Evolutionary conservation across 2,329 filamentous ascomycete genomes (phyloP), one percentile per base, ranked within the genome.

Genomic region (Didymella exigua): DNA sequence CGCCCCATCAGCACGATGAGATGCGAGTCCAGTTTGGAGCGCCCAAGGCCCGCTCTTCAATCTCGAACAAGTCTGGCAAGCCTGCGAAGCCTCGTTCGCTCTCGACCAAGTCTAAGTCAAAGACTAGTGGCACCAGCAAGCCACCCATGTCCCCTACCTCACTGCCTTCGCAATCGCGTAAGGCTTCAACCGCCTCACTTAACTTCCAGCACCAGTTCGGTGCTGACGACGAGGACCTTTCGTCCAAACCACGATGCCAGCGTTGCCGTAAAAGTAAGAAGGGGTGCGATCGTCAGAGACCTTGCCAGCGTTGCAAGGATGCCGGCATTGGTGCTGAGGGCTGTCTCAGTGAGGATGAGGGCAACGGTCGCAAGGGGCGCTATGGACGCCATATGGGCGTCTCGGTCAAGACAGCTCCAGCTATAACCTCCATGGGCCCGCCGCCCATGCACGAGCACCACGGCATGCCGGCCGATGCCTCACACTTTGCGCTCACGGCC

Each of bases 231-330:
- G 93, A 97, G 62, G 93, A 97, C 53, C 80, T 98, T 18, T 97
- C 93, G 0, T 93, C 89, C 63, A 97, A 98, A 78, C 95, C 95
- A 52, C 92, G 95, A 60, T 99, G 95, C 81, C 95, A 99, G 76
- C 89, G 95, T 54, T 99, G 95, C 82, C 89, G 95, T 69, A 99
- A 99, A 85, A 98, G 93, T 79, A 99, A 99, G 83, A 99, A 99
- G 79, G 95, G 95, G 11, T 99, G 95, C 73, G 95, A 99, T 79
- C 89, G 95, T 54, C 95, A 98, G 77, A 88, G 95, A 33, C 95
- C 95, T 24, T 99, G 95, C 71, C 91, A 92, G 51, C 87, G 95
- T 60, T 99, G 95, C 85, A 91, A 92, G 75, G 95, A 99, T 77
- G 95, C 95, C 37, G 95, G 95, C 18, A 91, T 99, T 67, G 89